These are phyloP conservation scores for Phalaenopsis aphrodite DNA, from an alignment of 106 monocot genomes.

Conservation along the genomic window DNA sequence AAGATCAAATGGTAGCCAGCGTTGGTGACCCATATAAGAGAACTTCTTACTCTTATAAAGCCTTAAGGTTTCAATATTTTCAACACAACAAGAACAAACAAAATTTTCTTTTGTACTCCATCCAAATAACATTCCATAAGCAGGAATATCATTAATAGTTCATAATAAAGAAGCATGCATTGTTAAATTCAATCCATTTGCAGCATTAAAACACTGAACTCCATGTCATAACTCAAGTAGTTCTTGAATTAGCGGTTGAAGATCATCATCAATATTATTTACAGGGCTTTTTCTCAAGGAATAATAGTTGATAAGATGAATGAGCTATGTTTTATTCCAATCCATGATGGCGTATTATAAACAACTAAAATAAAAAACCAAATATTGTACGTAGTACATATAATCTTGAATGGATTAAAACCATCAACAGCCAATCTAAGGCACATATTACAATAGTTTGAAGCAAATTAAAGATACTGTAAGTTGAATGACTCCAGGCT, in stretches of 20 bases:
- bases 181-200: not conserved
- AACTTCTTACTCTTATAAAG: not conserved
- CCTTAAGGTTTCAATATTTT: not conserved
- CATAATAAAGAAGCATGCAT: not conserved
- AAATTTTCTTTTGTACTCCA: not conserved
- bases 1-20: not conserved
- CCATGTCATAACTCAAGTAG: not conserved
- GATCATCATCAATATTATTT: not conserved
- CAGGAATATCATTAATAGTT: conserved; percentile 5
- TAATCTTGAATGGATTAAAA: no score
- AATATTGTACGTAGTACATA: no score
- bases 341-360: no score
- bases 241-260: not conserved
- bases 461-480: no score
- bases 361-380: no score
- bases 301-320: no score
- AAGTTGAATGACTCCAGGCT: no score
- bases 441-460: no score
- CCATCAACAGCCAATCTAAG: no score
- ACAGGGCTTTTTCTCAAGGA: not conserved
- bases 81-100: not conserved
- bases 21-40: not conserved
- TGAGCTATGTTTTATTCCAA: no score
- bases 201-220: not conserved
- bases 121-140: not conserved